A percentile compares a stretch with the other conserved stretches of the same genome.
Evolutionary conservation across 2,329 filamentous ascomycete genomes (phyloP).

Genomic region (Pestalotiopsis sp.): DNA sequence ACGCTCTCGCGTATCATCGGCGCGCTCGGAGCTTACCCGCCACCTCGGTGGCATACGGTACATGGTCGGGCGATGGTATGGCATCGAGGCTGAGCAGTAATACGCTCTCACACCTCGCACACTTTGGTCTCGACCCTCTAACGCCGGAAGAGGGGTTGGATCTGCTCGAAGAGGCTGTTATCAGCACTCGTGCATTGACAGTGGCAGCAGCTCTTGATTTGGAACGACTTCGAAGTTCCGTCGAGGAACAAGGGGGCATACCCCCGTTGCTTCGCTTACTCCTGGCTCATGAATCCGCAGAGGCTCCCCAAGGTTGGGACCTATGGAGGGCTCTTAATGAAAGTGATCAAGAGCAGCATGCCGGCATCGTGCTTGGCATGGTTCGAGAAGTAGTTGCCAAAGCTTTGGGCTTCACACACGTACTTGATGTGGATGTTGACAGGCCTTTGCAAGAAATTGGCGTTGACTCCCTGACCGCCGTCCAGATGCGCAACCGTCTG

Average conservation of each 20-base stretch:
- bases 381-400: conserved; percentile 27
- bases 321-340: conserved; percentile 20
- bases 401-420: conserved; percentile 22
- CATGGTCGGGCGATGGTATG: conserved; percentile 31
- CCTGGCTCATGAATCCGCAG: conserved; percentile 14
- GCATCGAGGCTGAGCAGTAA: conserved; percentile 20
- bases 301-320: conserved; percentile 12
- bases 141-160: conserved; percentile 21
- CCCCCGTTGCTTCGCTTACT: conserved; percentile 23
- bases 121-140: conserved; percentile 27
- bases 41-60: conserved; percentile 30
- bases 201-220: conserved; percentile 28
- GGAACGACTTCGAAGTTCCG: conserved; percentile 22
- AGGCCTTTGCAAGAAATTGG: conserved; percentile 27
- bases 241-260: conserved; percentile 22
- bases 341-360: conserved; percentile 21
- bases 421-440: conserved; percentile 24
- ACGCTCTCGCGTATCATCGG: conserved; percentile 24
- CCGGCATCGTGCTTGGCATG: conserved; percentile 23
- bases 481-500: conserved; percentile 29
- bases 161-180: conserved; percentile 23
- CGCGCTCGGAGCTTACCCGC: conserved; percentile 23
- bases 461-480: conserved; percentile 30
- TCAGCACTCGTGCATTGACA: conserved; percentile 21
- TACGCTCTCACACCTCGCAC: conserved; percentile 23